Conservation (phyloP, 2,329 filamentous ascomycete species). For the Ophiostoma pallidulum region DNA sequence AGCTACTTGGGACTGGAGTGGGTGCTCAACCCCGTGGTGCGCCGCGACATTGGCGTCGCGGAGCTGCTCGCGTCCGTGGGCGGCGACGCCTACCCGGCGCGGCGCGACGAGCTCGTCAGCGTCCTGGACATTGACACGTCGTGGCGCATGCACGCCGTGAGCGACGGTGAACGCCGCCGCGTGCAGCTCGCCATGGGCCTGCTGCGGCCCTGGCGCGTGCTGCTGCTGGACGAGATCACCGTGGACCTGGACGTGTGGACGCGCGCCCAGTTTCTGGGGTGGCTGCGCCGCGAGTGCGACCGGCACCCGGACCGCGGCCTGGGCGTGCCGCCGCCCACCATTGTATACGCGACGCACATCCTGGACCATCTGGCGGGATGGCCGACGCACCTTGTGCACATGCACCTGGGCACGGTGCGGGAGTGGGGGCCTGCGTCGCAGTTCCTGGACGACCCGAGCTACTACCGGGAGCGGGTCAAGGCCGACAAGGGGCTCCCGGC, state of each 20-base stretch:
- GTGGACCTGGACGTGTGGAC: slow-evolving; percentile 88
- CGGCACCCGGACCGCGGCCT: slow-evolving; percentile 43
- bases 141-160: slow-evolving; percentile 96
- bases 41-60: slow-evolving; percentile 84
- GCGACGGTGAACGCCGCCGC: slow-evolving; percentile 79
- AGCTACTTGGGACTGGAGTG: slow-evolving; percentile 97
- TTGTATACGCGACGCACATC: slow-evolving; percentile 97
- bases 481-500: not conserved
- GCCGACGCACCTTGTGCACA: slow-evolving; percentile 93
- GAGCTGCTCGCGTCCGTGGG: slow-evolving; percentile 81
- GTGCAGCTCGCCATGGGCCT: slow-evolving; percentile 97
- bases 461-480: slow-evolving; percentile 12
- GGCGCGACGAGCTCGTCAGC: slow-evolving; percentile 74
- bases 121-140: slow-evolving; percentile 86
- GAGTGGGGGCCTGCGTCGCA: slow-evolving; percentile 69
- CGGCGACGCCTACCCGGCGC: slow-evolving; percentile 69
- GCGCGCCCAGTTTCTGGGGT: slow-evolving; percentile 74
- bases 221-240: slow-evolving; percentile 92
- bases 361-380: slow-evolving; percentile 88
- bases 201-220: slow-evolving; percentile 78
- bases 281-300: slow-evolving; percentile 82
- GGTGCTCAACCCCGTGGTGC: slow-evolving; percentile 94
- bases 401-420: slow-evolving; percentile 81
- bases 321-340: slow-evolving; percentile 45
- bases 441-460: slow-evolving; percentile 41